These are phyloP conservation scores for Trypanosoma grayi DNA, from an alignment of 208 protist genomes.

Conservation along the genomic window DNA sequence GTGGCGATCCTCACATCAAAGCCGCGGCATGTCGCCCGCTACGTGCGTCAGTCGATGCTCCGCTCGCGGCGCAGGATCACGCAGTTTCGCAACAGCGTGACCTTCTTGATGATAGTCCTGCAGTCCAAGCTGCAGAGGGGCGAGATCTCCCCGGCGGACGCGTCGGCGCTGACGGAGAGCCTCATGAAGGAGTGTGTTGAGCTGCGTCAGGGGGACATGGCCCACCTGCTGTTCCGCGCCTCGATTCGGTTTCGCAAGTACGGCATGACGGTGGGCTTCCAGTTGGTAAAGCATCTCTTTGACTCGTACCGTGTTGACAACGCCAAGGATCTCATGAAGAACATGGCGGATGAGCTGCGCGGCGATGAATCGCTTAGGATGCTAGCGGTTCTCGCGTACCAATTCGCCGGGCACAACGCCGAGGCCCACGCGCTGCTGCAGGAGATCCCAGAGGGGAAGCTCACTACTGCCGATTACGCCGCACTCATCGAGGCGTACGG, in stretches of 20 bases:
- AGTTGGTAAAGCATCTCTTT: conserved; percentile 73
- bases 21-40: conserved; percentile 74
- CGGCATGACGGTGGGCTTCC: conserved; percentile 52
- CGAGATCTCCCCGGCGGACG: conserved; percentile 65
- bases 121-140: conserved; percentile 80
- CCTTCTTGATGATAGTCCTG: conserved; percentile 88
- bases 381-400: conserved; percentile 70
- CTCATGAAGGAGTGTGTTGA: conserved; percentile 90
- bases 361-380: conserved; percentile 50
- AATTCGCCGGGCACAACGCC: conserved; percentile 45
- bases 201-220: conserved; percentile 87
- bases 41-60: conserved; percentile 86
- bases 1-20: conserved; percentile 70
- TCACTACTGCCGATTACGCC: conserved; percentile 56
- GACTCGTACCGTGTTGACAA: conserved; percentile 83
- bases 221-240: conserved; percentile 89
- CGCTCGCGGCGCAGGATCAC: conserved; percentile 62
- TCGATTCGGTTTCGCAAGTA: conserved; percentile 89
- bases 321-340: conserved; percentile 76
- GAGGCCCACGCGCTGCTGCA: conserved; percentile 43
- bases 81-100: conserved; percentile 90
- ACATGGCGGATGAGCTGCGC: conserved; percentile 81
- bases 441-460: conserved; percentile 39
- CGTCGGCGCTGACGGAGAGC: conserved; percentile 73
- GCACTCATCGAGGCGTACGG: conserved; percentile 75